Base-by-base conservation (phyloP, 2,329 filamentous ascomycete genomes). In the Penicillium expansum region DNA sequence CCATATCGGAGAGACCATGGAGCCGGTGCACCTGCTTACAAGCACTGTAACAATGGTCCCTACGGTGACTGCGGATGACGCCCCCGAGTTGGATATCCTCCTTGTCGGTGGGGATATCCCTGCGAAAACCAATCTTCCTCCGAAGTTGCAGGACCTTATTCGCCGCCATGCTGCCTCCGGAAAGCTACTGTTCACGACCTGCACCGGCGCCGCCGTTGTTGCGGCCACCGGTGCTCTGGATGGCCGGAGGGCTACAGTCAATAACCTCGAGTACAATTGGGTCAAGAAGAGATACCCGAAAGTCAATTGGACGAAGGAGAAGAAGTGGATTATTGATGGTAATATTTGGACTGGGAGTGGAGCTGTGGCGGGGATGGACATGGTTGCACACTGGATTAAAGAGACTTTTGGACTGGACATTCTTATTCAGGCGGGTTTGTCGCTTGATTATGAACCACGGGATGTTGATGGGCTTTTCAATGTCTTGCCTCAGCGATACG, bases 291-390 rank as follows among this genome's bases (percentile, higher is more conserved):
- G 16, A 5, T 42, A 42, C 20, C 39, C 39, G 7, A 24, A 42
- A 16, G 39, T 42, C 20, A 42, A 42, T 13, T 42, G 39, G 39
- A 72, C 71, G 1, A 67, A 61, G 29, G 71, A 77, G 27, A 73
- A 71, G 56, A 76, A 80, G 59, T 81, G 78, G 77, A 66, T 79
- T 53, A 55, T 76, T 0, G 77, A 80, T 48, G 75, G 71, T 0
- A 79, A 80, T 37, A 70, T 80, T 30, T 81, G 79, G 79, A 81
- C 79, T 2, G 75, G 73, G 0, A 72, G 72, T 1, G 79, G 79
- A 14, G 76, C 79, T 0, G 64, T 76, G 16, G 77, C 79, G 5
- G 79, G 78, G 0, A 80, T 79, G 67, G 79, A 80, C 18, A 76
- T 77, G 71, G 60, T 76, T 53, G 64, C 75, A 9, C 67, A 77